Evolutionary conservation across 1,139 yeast species (phyloP), one percentile per base, ranked within the genome.

Genomic region (Entelexis sorbosivorans): DNA sequence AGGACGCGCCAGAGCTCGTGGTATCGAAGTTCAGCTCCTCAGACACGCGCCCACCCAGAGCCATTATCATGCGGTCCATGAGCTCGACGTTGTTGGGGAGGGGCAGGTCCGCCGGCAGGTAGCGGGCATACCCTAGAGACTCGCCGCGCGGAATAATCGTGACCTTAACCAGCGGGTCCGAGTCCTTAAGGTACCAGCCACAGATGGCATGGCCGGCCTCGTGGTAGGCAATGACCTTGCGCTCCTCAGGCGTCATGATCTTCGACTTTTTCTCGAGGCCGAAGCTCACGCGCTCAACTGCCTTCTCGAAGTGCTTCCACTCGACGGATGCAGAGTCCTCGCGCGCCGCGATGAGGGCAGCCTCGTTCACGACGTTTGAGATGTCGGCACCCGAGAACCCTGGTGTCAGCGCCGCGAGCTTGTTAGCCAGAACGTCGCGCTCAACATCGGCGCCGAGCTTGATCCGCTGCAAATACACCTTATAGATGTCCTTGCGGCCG

Each of bases 171-270:
- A 91, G 72, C 10, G 98, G 98, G 64, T 88, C 95, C 2, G 97
- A 96, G 68, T 76, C 76, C 69, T 81, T 78, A 63, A 91, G 74
- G 65, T 71, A 88, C 98, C 98, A 91, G 13, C 98, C 98, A 69
- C 97, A 89, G 54, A 91, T 80, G 5, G 98, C 98, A 68, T 91
- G 98, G 0, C 98, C 98, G 2, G 98, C 98, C 69, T 91, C 98
- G 65, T 91, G 98, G 64, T 86, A 93, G 0, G 98, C 98, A 53
- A 91, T 96, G 47, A 87, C 79, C 57, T 72, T 79, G 68, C 87
- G 85, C 68, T 91, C 96, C 55, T 84, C 91, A 6, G 83, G 81
- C 29, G 84, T 79, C 58, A 91, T 73, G 11, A 91, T 81, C 62
- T 85, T 81, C 4, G 93, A 78, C 66, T 89, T 89, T 73, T 86